A percentile compares a stretch with the other conserved stretches of the same genome.
Conservation (phyloP, 805 yeast species). For the Metschnikowia dekortorum region DNA sequence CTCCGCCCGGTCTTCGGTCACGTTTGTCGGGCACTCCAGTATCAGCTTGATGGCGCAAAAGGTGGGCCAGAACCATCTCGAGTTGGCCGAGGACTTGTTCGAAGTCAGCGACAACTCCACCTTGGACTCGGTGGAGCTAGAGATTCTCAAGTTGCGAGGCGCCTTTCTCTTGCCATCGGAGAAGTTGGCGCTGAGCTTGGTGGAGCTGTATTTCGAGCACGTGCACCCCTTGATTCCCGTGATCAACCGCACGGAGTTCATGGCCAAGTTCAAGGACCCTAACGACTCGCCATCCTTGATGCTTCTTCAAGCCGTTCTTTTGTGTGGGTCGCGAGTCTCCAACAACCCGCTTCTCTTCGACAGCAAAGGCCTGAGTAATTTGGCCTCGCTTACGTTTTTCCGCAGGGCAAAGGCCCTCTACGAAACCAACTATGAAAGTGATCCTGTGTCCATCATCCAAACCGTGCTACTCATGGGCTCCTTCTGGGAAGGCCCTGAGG, state of each 20-base stretch:
- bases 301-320: constrained; percentile 60
- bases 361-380: constrained; percentile 46
- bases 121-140: constrained; percentile 58
- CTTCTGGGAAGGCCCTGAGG: constrained; percentile 73
- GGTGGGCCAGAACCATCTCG: constrained; percentile 45
- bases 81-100: constrained; percentile 38
- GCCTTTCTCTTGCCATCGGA: constrained; percentile 66
- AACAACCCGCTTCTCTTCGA: constrained; percentile 50
- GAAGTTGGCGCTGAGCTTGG: constrained; percentile 54
- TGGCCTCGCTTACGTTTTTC: constrained; percentile 51
- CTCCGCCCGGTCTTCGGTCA: constrained; percentile 26
- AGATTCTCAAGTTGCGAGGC: constrained; percentile 59
- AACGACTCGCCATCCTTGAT: constrained; percentile 59
- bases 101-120: constrained; percentile 27
- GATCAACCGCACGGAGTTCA: constrained; percentile 57
- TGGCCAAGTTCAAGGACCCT: constrained; percentile 52
- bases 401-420: constrained; percentile 71
- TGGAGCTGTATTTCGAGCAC: constrained; percentile 57
- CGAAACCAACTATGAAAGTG: constrained; percentile 65
- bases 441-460: constrained; percentile 58
- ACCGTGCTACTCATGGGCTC: constrained; percentile 59
- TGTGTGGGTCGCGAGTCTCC: constrained; percentile 64
- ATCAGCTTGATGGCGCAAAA: constrained; percentile 45
- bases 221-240: constrained; percentile 70
- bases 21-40: constrained; percentile 54